Conservation (phyloP, 129 eudicot species). For the Chrysanthemum seticuspe region DNA sequence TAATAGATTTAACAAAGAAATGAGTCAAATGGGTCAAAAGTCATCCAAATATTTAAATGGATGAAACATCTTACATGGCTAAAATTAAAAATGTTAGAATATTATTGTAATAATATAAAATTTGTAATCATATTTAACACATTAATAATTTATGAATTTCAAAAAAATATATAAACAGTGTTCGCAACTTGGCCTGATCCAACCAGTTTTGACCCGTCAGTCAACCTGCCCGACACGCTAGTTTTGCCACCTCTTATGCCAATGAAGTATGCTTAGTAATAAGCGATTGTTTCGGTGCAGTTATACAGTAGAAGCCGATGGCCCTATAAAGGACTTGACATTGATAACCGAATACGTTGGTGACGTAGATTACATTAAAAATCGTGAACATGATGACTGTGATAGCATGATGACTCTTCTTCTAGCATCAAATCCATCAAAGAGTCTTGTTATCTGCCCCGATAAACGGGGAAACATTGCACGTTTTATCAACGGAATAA, state of each 20-base stretch:
- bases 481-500: constrained; percentile 85
- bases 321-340: constrained; percentile 82
- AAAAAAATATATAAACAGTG: constrained; percentile 8
- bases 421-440: constrained; percentile 54
- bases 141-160: not conserved
- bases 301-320: constrained; percentile 81
- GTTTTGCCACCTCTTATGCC: constrained; percentile 11
- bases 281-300: constrained; percentile 38
- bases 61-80: not conserved
- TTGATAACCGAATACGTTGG: constrained; percentile 64
- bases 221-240: constrained; percentile 1
- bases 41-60: not conserved
- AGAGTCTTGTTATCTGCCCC: constrained; percentile 84
- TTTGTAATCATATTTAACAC: no score
- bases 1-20: constrained; percentile 1
- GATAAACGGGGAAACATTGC: constrained; percentile 92
- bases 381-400: constrained; percentile 78
- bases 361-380: constrained; percentile 84
- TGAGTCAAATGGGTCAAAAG: constrained; percentile 5
- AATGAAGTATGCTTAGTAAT: constrained; percentile 8
- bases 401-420: constrained; percentile 98
- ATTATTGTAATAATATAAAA: not conserved
- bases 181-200: not conserved
- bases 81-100: not conserved
- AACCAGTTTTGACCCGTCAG: constrained; percentile 12